Base-by-base conservation (phyloP, 805 yeast genomes). In the Barnettozyma vustinii region DNA sequence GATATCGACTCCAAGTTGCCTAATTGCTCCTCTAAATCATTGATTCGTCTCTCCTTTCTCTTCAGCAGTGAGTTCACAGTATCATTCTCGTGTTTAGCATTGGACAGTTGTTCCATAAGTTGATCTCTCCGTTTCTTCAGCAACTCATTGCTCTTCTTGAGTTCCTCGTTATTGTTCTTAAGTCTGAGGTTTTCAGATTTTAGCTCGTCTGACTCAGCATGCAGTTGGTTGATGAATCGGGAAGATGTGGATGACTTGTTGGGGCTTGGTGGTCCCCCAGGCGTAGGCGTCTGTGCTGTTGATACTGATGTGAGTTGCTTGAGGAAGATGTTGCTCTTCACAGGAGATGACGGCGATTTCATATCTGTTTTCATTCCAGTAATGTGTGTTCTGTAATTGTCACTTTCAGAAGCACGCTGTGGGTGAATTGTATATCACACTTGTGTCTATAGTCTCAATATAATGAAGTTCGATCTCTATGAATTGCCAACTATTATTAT, bases 71-170 rank as follows among this genome's bases (percentile, higher is more conserved):
- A 80, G 57, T 77, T 83, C 40, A 84, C 72, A 70, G 83, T 83
- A 54, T 86, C 90, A 56, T 83, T 83, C 58, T 88, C 92, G 62
- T 85, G 91, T 63, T 84, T 84, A 36, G 85, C 71, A 53, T 81
- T 82, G 27, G 88, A 80, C 52, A 83, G 65, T 63, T 82, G 86
- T 56, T 83, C 88, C 33, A 80, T 73, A 46, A 77, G 68, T 48
- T 75, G 69, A 55, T 77, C 81, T 56, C 81, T 69, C 65, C 79
- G 72, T 58, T 73, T 65, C 54, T 73, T 55, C 46, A 74, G 58
- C 26, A 73, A 66, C 45, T 77, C 73, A 56, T 73, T 69, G 52
- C 81, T 77, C 63, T 80, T 80, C 55, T 77, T 79, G 54, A 77
- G 70, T 42, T 79, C 67, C 48, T 82, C 82, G 43, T 80, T 80